A percentile compares a stretch with the other conserved stretches of the same genome.
Evolutionary conservation across 225 moss, liverwort and hornwort genomes (phyloP).

Genomic region (Rhytidiadelphus loreus): DNA sequence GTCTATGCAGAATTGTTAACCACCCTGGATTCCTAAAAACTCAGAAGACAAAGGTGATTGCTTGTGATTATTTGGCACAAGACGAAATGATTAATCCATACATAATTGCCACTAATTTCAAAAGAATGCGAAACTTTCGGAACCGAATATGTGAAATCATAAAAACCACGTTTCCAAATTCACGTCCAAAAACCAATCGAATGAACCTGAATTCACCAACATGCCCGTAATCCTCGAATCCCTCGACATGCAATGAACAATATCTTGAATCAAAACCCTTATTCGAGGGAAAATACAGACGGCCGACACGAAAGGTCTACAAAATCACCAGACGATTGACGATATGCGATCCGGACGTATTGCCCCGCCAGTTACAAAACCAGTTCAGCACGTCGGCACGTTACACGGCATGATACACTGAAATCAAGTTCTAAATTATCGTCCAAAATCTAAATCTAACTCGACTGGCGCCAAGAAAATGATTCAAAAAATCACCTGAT

Average conservation of each 20-base stretch:
- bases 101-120: not conserved
- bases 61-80: not conserved
- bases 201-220: not conserved
- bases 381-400: not conserved
- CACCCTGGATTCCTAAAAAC: not conserved
- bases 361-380: not conserved
- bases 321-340: not conserved
- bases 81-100: not conserved
- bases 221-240: not conserved
- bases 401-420: not conserved
- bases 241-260: not conserved
- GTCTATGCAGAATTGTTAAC: not conserved
- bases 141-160: not conserved
- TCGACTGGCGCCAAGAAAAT: not conserved
- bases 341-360: not conserved
- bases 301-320: not conserved
- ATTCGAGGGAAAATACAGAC: not conserved
- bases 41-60: not conserved
- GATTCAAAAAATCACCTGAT: not conserved
- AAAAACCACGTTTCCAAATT: not conserved
- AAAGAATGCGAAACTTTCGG: not conserved
- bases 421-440: not conserved
- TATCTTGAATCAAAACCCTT: not conserved
- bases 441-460: not conserved
- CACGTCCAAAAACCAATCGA: not conserved